Percentiles rank a stretch among this genome's conserved stretches.
phyloP scores from a whole-genome alignment of 2,329 filamentous ascomycete species.

The Alternaria alternata region DNA sequence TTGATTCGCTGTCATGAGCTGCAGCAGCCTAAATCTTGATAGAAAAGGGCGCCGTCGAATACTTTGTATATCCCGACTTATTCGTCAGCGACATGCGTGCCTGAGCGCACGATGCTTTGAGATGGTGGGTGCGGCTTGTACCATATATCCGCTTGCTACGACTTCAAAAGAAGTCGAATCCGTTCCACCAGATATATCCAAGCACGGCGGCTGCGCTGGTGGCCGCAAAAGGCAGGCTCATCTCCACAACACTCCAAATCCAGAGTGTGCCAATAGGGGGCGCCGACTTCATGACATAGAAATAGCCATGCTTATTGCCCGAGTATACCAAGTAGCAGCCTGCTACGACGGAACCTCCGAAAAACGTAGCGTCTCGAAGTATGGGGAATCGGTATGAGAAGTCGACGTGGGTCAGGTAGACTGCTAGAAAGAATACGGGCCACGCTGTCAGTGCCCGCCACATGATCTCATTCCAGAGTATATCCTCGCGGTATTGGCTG shows the following conservation, averaged over 20 bases:
- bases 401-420: constrained; percentile 55
- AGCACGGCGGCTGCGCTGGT: constrained; percentile 61
- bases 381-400: constrained; percentile 55
- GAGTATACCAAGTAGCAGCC: constrained; percentile 85
- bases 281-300: constrained; percentile 88
- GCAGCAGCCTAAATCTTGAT: background rate
- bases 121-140: background rate
- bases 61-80: background rate
- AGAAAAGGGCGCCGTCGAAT: background rate
- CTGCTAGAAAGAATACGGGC: constrained; percentile 55
- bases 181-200: constrained; percentile 63
- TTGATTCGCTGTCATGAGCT: background rate
- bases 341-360: constrained; percentile 64
- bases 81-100: background rate
- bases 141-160: background rate
- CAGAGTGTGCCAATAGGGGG: constrained; percentile 90
- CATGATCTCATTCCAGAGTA: constrained; percentile 66
- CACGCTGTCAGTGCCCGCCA: constrained; percentile 58
- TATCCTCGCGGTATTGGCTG: constrained; percentile 75
- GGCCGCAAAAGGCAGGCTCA: constrained; percentile 73
- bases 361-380: constrained; percentile 65
- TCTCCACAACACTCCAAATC: constrained; percentile 92
- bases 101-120: too few relatives aligned
- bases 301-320: constrained; percentile 81
- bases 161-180: constrained; percentile 57